Evolutionary conservation across 768 basidiomycete species (phyloP).

Genomic region (Candolleomyces aberdarensis): DNA sequence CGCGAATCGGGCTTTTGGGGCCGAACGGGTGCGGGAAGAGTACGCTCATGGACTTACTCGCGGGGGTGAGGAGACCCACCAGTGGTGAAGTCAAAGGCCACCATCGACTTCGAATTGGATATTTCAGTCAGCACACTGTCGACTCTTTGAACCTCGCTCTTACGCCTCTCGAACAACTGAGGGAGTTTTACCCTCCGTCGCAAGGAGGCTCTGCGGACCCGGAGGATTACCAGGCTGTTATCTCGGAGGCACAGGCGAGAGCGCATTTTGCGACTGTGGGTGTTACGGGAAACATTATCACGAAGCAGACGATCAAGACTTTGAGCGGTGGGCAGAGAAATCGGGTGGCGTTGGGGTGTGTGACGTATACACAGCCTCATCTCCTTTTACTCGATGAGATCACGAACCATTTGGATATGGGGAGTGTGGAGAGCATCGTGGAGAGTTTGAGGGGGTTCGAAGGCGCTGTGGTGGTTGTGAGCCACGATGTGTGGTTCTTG

Average conservation of each 20-base stretch:
- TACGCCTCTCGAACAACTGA: constrained; percentile 25
- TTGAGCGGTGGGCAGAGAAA: constrained; percentile 59
- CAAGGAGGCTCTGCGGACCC: no score
- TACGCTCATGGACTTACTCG: constrained; percentile 48
- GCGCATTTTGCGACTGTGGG: constrained; percentile 39
- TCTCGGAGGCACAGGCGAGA: constrained; percentile 29
- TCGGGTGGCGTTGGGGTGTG: constrained; percentile 53
- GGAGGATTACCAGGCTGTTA: constrained; percentile 12
- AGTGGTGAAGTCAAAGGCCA: constrained; percentile 50
- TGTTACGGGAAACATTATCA: constrained; percentile 41
- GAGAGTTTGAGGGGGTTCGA: constrained; percentile 46
- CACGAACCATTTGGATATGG: constrained; percentile 66
- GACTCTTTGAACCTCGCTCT: constrained; percentile 41
- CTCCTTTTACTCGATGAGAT: constrained; percentile 59
- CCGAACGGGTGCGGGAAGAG: constrained; percentile 58
- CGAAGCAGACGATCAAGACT: constrained; percentile 26
- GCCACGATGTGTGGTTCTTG: constrained; percentile 51
- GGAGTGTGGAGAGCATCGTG: constrained; percentile 55
- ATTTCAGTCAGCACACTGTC: constrained; percentile 62
- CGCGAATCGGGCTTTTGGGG: constrained; percentile 25
- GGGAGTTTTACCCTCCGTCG: constrained; percentile 18
- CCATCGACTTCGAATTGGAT: constrained; percentile 51
- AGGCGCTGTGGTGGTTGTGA: constrained; percentile 61
- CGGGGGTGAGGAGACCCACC: constrained; percentile 38
- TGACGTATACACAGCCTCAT: constrained; percentile 53